phyloP scores from a whole-genome alignment of 2,329 filamentous ascomycete species.

The Aureobasidium sp. region DNA sequence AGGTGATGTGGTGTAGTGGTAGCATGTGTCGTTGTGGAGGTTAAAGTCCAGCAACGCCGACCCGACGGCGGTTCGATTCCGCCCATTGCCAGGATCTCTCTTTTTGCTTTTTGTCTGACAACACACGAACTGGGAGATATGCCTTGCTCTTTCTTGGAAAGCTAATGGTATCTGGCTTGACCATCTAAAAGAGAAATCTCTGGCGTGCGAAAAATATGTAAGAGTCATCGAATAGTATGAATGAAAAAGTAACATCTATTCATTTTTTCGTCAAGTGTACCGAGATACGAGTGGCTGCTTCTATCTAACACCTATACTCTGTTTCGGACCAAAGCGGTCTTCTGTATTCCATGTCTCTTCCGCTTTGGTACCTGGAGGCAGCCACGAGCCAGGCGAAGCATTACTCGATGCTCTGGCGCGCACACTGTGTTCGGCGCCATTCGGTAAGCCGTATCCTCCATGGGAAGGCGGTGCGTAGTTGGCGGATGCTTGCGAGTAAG shows the following conservation, averaged over 20 bases:
- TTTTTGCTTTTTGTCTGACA: background rate
- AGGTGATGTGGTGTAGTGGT: no score
- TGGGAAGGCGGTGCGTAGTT: background rate
- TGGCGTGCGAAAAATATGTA: no score
- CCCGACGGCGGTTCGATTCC: constrained; percentile 15
- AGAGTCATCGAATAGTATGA: no score
- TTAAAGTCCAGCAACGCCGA: background rate
- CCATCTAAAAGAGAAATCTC: no score
- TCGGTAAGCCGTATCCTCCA: constrained; percentile 13
- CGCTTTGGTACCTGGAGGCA: constrained; percentile 73
- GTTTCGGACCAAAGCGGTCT: background rate
- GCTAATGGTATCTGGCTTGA: no score
- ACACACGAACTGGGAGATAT: no score
- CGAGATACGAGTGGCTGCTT: background rate
- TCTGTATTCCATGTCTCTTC: constrained; percentile 68
- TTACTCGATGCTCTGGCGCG: constrained; percentile 10
- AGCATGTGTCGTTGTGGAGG: no score
- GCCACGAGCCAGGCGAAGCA: constrained; percentile 40
- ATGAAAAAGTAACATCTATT: background rate
- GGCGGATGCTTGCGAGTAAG: constrained; percentile 12
- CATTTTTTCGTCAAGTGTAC: background rate
- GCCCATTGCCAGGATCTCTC: constrained; percentile 12
- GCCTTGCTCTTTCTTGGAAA: no score
- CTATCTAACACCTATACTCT: constrained; percentile 10
- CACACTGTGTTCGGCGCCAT: constrained; percentile 20